Evolutionary conservation across 257 asterid species (phyloP), one percentile per base, ranked within the genome.

Genomic region (Ophiorrhiza pumila): DNA sequence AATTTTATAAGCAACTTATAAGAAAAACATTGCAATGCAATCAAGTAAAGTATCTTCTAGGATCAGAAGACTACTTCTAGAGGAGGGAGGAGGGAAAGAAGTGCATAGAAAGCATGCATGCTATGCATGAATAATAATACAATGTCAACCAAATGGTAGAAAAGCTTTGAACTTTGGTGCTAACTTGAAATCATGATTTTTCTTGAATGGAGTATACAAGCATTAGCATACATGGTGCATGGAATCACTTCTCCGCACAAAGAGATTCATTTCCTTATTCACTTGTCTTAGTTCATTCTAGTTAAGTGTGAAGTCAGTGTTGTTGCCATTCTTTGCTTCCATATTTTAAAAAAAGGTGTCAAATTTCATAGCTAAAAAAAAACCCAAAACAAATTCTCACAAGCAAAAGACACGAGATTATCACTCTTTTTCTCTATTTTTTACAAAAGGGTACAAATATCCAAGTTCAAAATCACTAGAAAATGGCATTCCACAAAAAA

Each of bases 341-440:
- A 68, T n/a, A 58, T 46, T 18, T 5, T 14, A 42, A 25, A 15
- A 14, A 49, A 68, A 75, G 39, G 31, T 11, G 34, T 2, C 13
- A 67, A 59, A 71, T 59, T 32, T 43, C 35, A 20, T 29, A 50
- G 45, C 68, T 57, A 13, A 57, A 71, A 43, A 58, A 61, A 53
- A 7, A 18, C 14, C 2, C n/a, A 55, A 5, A 53, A 41, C 53
- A 47, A 22, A 34, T 35, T 47, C 68, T 35, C 68, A 62, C 23
- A 37, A 23, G 42, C 29, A 62, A 62, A 61, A 61, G 67, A 34
- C 34, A 37, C 42, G 14, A 37, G 34, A 64, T 23, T 12, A 25
- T 43, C 53, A 66, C 8, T n/a, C 7, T 42, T 22, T 37, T n/a
- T 10, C 3, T 10, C 47, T 7, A 14, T 34, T 34, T 62, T 56